phyloP scores from a whole-genome alignment of 257 asterid genomes.

The Buddleja alternifolia region DNA sequence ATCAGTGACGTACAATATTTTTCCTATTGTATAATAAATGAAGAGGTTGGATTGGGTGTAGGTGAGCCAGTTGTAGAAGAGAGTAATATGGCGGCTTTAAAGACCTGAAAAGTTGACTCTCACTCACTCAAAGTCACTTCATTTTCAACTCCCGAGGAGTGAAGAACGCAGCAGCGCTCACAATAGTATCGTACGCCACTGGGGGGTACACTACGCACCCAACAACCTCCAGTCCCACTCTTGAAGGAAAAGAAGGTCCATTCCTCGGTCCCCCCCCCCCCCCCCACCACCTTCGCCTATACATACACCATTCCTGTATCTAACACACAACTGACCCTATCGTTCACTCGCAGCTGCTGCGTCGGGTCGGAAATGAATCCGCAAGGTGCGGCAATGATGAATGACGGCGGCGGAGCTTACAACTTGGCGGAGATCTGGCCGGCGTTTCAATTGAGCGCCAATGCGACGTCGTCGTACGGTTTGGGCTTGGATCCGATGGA shows the following conservation, averaged over 20 bases:
- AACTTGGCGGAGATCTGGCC: constrained; percentile 53
- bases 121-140: constrained; percentile 42
- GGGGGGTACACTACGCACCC: constrained; percentile 36
- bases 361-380: constrained; percentile 42
- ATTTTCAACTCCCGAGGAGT: constrained; percentile 29
- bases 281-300: not conserved
- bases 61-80: constrained; percentile 26
- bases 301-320: constrained; percentile 10
- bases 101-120: no score
- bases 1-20: no score
- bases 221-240: constrained; percentile 24
- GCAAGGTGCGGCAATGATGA: constrained; percentile 42
- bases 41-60: constrained; percentile 2
- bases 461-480: constrained; percentile 35
- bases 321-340: not conserved
- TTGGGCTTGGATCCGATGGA: constrained; percentile 40
- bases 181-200: constrained; percentile 37
- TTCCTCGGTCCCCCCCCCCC: not conserved
- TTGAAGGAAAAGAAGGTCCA: constrained; percentile 1
- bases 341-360: not conserved
- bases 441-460: constrained; percentile 37
- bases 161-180: constrained; percentile 10
- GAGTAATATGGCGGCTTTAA: constrained; percentile 3
- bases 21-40: no score
- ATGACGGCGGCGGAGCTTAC: constrained; percentile 31